Evolutionary conservation across 805 yeast genomes (phyloP).

Genomic region (Yamadazyma takamatsuzukensis): DNA sequence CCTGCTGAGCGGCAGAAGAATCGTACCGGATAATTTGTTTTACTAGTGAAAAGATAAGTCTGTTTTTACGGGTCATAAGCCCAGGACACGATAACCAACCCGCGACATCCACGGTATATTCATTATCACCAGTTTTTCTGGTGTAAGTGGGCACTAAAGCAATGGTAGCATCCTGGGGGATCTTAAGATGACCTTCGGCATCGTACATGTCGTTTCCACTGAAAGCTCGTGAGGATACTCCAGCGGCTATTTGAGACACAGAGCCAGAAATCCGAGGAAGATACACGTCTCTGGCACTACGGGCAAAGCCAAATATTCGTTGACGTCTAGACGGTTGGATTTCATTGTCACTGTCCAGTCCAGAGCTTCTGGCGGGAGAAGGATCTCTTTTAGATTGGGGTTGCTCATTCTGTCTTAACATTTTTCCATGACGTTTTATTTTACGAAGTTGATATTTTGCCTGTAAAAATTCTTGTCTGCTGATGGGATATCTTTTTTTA

Average conservation of each 20-base stretch:
- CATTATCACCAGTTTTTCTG: slow-evolving; percentile 15
- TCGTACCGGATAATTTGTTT: slow-evolving; percentile 56
- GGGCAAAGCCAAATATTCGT: slow-evolving; percentile 47
- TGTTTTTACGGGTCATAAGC: slow-evolving; percentile 63
- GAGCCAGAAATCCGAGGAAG: slow-evolving; percentile 50
- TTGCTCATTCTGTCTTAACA: slow-evolving; percentile 9
- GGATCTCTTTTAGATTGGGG: not conserved
- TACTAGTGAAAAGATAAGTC: slow-evolving; percentile 63
- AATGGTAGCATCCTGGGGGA: slow-evolving; percentile 60
- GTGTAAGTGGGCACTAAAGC: slow-evolving; percentile 43
- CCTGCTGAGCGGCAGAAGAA: slow-evolving; percentile 10
- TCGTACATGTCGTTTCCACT: slow-evolving; percentile 25
- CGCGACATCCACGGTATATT: slow-evolving; percentile 52
- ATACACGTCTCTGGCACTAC: slow-evolving; percentile 53
- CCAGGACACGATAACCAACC: slow-evolving; percentile 78
- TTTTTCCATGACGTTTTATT: slow-evolving; percentile 17
- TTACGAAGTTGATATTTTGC: slow-evolving; percentile 8
- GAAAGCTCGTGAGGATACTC: slow-evolving; percentile 34
- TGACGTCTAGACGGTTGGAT: slow-evolving; percentile 36
- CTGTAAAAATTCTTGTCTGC: slow-evolving; percentile 5
- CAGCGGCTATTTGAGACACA: slow-evolving; percentile 46
- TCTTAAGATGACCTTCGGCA: slow-evolving; percentile 23
- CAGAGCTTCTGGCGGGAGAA: slow-evolving; percentile 1
- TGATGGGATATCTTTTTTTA: slow-evolving; percentile 14
- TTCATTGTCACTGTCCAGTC: not conserved